Evolutionary conservation across 768 basidiomycete genomes (phyloP).

Genomic region (Dendrothele bispora): DNA sequence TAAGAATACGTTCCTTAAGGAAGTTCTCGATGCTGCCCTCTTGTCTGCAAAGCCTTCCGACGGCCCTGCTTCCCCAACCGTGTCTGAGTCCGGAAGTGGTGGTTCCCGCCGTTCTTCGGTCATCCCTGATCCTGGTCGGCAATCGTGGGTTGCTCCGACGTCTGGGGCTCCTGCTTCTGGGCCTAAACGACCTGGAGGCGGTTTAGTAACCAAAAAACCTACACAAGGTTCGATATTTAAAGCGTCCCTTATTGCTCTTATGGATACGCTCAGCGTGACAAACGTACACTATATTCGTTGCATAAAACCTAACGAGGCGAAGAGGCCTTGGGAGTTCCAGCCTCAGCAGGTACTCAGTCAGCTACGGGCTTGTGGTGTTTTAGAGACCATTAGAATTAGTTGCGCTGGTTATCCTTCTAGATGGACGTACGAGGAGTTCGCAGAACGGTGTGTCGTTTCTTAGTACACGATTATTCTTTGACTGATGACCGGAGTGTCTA

Average conservation of each 20-base stretch:
- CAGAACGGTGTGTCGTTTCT: slow-evolving; percentile 71
- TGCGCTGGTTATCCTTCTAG: slow-evolving; percentile 98
- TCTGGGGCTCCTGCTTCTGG: slow-evolving; percentile 33
- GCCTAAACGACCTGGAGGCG: slow-evolving; percentile 57
- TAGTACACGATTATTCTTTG: background rate
- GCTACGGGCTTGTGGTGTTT: slow-evolving; percentile 95
- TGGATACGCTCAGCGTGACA: slow-evolving; percentile 96
- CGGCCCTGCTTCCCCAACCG: slow-evolving; percentile 71
- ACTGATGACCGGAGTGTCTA: slow-evolving; percentile 30
- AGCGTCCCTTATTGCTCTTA: slow-evolving; percentile 85
- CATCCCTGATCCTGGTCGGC: slow-evolving; percentile 85
- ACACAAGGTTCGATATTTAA: slow-evolving; percentile 99
- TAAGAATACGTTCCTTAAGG: slow-evolving; percentile 90
- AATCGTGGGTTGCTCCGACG: slow-evolving; percentile 60
- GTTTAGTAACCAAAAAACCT: slow-evolving; percentile 80
- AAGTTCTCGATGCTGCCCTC: slow-evolving; percentile 90
- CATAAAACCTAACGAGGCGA: slow-evolving; percentile 98
- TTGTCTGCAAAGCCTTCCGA: slow-evolving; percentile 69
- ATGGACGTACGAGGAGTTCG: slow-evolving; percentile 99
- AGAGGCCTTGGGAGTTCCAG: slow-evolving; percentile 95
- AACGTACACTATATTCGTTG: slow-evolving; percentile 99
- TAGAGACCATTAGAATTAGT: slow-evolving; percentile 98
- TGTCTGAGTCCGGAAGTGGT: slow-evolving; percentile 75
- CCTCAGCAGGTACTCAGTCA: slow-evolving; percentile 95
- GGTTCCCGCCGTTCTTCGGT: slow-evolving; percentile 80